Evolutionary conservation across 331 rosid genomes (phyloP).

Genomic region (Quercus tomentella): DNA sequence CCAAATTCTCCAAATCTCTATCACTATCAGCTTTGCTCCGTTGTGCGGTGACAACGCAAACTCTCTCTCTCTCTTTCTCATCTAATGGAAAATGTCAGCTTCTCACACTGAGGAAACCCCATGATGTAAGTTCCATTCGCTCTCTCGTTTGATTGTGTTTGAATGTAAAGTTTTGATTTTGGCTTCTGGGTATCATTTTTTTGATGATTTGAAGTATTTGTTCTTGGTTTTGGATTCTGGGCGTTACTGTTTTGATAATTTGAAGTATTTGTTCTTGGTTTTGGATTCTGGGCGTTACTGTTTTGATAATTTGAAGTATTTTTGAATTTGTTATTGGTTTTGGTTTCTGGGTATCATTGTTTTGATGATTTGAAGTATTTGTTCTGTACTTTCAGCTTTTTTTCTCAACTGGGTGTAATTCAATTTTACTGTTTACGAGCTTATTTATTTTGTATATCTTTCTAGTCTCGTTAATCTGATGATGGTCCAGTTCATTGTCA

Average conservation of each 20-base stretch:
- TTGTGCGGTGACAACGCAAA: slow-evolving; percentile 10
- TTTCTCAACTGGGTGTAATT: not conserved
- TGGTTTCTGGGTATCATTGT: too few species aligned
- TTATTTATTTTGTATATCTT: not conserved
- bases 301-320: too few species aligned
- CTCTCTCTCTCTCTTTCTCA: not conserved
- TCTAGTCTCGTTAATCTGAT: not conserved
- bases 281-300: not conserved
- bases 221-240: not conserved
- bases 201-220: not conserved
- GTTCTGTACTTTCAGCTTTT: too few species aligned
- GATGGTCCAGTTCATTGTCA: not conserved
- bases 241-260: too few species aligned
- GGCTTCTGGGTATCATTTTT: not conserved
- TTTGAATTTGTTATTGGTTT: too few species aligned
- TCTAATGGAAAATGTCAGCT: not conserved
- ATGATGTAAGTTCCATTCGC: slow-evolving; percentile 18
- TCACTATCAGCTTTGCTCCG: slow-evolving; percentile 16
- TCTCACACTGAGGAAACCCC: not conserved
- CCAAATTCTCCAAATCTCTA: not conserved
- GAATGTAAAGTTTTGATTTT: not conserved
- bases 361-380: too few species aligned
- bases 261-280: not conserved
- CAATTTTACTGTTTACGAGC: not conserved
- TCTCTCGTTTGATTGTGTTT: not conserved